Conservation (phyloP, 2,329 filamentous ascomycete genomes). For the Cladosporium velox region DNA sequence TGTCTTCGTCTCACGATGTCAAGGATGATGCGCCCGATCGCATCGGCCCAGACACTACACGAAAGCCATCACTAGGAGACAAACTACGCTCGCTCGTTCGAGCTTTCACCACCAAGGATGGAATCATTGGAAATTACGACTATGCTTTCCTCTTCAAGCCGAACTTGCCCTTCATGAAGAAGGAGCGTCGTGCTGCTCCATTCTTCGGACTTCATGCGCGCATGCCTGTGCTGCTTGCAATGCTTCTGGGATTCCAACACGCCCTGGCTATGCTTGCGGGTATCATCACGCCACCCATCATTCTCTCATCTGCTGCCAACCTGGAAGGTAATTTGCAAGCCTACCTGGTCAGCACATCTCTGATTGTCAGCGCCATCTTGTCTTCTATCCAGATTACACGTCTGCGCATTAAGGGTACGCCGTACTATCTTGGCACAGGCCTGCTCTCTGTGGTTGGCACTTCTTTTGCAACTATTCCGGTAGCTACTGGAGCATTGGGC, state of each 20-base stretch:
- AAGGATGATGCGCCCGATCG: slow-evolving; percentile 48
- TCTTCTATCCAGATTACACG: slow-evolving; percentile 76
- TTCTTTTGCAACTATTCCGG: slow-evolving; percentile 74
- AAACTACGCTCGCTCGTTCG: slow-evolving; percentile 44
- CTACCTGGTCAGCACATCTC: slow-evolving; percentile 75
- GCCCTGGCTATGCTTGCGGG: slow-evolving; percentile 69
- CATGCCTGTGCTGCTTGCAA: slow-evolving; percentile 72
- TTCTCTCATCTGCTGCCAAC: slow-evolving; percentile 68
- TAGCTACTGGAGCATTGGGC: slow-evolving; percentile 68
- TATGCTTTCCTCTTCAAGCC: slow-evolving; percentile 84
- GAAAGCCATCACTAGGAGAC: slow-evolving; percentile 45
- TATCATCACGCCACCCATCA: slow-evolving; percentile 76
- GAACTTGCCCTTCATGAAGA: slow-evolving; percentile 79
- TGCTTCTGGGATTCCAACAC: slow-evolving; percentile 78
- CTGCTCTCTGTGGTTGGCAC: slow-evolving; percentile 78
- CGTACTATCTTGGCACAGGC: slow-evolving; percentile 76
- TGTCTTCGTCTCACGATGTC: slow-evolving; percentile 32
- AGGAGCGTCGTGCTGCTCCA: slow-evolving; percentile 60
- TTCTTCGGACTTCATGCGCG: slow-evolving; percentile 82
- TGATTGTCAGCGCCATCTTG: slow-evolving; percentile 77
- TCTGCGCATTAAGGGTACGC: slow-evolving; percentile 70
- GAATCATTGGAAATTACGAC: slow-evolving; percentile 82
- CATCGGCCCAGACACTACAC: slow-evolving; percentile 47
- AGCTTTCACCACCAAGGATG: slow-evolving; percentile 57
- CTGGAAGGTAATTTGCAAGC: slow-evolving; percentile 63